These are phyloP conservation scores for Lachancea dasiensis DNA, from an alignment of 805 yeast genomes.

Conservation along the genomic window DNA sequence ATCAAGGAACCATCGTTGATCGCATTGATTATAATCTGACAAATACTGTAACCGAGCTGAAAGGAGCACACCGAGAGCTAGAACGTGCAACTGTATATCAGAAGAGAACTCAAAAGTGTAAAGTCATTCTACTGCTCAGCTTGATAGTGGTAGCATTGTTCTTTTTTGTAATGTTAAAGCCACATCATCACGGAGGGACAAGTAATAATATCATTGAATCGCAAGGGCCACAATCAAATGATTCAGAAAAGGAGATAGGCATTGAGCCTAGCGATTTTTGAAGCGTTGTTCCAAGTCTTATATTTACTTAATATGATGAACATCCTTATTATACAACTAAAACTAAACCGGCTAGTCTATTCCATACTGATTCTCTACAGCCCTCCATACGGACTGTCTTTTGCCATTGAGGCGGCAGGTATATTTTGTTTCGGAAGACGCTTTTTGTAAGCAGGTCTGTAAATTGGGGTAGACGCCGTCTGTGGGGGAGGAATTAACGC, in stretches of 20 bases:
- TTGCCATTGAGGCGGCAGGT: slow-evolving; percentile 15
- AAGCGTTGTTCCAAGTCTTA: neutral
- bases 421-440: slow-evolving; percentile 30
- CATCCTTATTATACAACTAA: slow-evolving; percentile 2
- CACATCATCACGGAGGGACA: slow-evolving; percentile 40
- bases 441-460: slow-evolving; percentile 38
- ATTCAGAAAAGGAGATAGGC: neutral
- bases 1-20: slow-evolving; percentile 92
- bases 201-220: slow-evolving; percentile 3
- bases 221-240: neutral
- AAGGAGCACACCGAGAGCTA: slow-evolving; percentile 72
- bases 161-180: slow-evolving; percentile 64
- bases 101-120: slow-evolving; percentile 85
- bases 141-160: slow-evolving; percentile 67
- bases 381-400: slow-evolving; percentile 40
- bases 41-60: slow-evolving; percentile 69
- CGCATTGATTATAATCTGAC: slow-evolving; percentile 89
- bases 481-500: slow-evolving; percentile 9
- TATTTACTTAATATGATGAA: neutral
- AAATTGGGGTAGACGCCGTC: slow-evolving; percentile 19
- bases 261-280: neutral
- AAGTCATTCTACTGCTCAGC: slow-evolving; percentile 66
- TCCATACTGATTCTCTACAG: slow-evolving; percentile 7
- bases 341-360: slow-evolving; percentile 9
- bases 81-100: slow-evolving; percentile 75